phyloP scores from a whole-genome alignment of 2,329 filamentous ascomycete genomes.

The Paramyrothecium roridum region DNA sequence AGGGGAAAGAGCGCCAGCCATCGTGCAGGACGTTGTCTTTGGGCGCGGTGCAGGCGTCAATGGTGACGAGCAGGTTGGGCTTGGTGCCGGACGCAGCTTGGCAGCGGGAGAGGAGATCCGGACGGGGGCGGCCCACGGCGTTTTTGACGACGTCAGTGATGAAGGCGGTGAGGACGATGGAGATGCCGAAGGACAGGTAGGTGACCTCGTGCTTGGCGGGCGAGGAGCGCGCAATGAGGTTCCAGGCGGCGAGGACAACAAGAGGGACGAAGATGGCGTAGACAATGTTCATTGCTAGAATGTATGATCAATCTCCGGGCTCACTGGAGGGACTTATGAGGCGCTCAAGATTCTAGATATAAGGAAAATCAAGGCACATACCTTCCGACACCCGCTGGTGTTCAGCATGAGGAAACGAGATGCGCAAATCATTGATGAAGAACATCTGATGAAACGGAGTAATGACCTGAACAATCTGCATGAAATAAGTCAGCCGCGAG shows the following conservation, averaged over 20 bases:
- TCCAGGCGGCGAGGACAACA: constrained; percentile 62
- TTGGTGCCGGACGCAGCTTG: constrained; percentile 57
- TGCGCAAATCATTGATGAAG: constrained; percentile 76
- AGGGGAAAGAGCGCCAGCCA: constrained; percentile 81
- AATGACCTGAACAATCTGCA: constrained; percentile 36
- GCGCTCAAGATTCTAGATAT: background rate
- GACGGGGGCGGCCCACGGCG: constrained; percentile 70
- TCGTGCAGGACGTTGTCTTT: constrained; percentile 70
- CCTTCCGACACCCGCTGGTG: constrained; percentile 78
- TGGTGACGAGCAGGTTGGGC: constrained; percentile 52
- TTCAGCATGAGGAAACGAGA: constrained; percentile 83
- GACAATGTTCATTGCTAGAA: constrained; percentile 66
- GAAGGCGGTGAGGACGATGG: constrained; percentile 73
- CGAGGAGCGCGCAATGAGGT: constrained; percentile 57
- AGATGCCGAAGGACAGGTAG: constrained; percentile 75
- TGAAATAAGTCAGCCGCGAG: constrained; percentile 1
- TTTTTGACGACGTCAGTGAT: constrained; percentile 93
- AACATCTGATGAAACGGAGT: constrained; percentile 96
- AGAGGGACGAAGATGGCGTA: constrained; percentile 76
- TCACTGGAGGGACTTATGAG: background rate
- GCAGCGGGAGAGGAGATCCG: constrained; percentile 70
- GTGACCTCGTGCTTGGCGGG: constrained; percentile 82
- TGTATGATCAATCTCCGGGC: background rate
- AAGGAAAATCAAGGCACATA: constrained; percentile 34
- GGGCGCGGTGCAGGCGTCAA: constrained; percentile 70